These are phyloP conservation scores for Epicoccum sorghinum DNA, from an alignment of 2,329 filamentous ascomycete genomes.

Conservation along the genomic window DNA sequence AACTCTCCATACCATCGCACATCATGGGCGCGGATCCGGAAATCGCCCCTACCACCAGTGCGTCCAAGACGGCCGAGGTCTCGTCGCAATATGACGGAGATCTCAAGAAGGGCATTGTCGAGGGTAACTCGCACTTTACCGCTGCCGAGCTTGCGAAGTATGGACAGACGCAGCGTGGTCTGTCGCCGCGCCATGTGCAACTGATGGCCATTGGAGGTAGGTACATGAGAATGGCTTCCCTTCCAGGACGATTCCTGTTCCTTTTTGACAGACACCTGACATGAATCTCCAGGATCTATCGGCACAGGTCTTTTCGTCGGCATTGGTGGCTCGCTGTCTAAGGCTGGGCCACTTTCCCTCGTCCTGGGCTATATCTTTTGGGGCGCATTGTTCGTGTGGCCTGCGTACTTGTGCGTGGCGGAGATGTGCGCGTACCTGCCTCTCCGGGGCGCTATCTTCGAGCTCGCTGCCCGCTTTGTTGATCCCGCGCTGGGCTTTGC, in stretches of 20 bases:
- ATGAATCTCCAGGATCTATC: conserved; percentile 62
- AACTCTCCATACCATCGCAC: neutral
- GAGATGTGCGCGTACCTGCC: conserved; percentile 84
- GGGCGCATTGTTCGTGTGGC: conserved; percentile 27
- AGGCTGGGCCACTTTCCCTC: conserved; percentile 62
- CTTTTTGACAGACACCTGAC: neutral
- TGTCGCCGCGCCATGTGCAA: conserved; percentile 57
- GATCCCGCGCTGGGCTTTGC: conserved; percentile 80
- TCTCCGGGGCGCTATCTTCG: conserved; percentile 75
- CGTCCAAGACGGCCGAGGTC: conserved; percentile 1
- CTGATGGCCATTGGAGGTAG: conserved; percentile 65
- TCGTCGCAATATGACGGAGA: conserved; percentile 10
- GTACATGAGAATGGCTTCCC: no score
- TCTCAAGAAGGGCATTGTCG: conserved; percentile 9
- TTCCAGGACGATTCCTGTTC: no score
- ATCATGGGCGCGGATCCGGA: conserved; percentile 15
- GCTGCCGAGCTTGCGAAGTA: conserved; percentile 16
- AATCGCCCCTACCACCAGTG: conserved; percentile 3
- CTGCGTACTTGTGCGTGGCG: conserved; percentile 69
- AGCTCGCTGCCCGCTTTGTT: conserved; percentile 76
- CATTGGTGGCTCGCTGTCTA: conserved; percentile 54
- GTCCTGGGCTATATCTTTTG: conserved; percentile 72
- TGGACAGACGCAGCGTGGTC: conserved; percentile 43
- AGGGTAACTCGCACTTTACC: conserved; percentile 12
- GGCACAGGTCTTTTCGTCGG: conserved; percentile 75